Conservation (phyloP, 139 green algal genomes). For the Edaphochlamys debaryana region DNA sequence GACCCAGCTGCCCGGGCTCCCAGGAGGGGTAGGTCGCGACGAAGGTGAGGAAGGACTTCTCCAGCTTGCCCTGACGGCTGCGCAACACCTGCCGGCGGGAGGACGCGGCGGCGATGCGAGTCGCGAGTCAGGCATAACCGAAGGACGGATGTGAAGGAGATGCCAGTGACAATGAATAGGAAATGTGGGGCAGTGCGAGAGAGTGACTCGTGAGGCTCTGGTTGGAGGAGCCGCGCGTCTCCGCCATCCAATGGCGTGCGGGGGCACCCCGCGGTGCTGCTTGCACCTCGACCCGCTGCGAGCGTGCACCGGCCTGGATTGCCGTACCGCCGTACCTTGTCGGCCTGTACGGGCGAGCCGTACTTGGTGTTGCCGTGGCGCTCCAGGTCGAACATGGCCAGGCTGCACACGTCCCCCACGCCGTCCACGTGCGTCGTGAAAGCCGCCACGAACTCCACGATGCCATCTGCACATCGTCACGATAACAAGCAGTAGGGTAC, state of each 20-base stretch:
- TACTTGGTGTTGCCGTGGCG: constrained; percentile 89
- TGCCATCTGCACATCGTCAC: constrained; percentile 60
- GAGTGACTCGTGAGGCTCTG: no score
- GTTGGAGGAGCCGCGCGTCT: no score
- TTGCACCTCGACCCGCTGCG: no score
- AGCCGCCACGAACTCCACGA: constrained; percentile 87
- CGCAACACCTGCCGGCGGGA: constrained; percentile 20
- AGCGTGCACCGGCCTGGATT: no score
- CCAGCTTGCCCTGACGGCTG: constrained; percentile 91
- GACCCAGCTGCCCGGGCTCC: constrained; percentile 64
- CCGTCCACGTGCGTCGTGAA: constrained; percentile 76
- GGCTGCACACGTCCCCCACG: constrained; percentile 90
- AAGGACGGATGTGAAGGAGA: no score
- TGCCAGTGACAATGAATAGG: no score
- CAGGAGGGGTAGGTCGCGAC: constrained; percentile 88
- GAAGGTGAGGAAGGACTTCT: constrained; percentile 94
- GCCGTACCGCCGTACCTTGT: constrained; percentile 49
- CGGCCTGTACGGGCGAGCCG: constrained; percentile 54
- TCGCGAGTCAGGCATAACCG: no score
- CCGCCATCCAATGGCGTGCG: no score
- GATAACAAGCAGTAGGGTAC: background rate
- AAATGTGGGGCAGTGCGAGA: no score
- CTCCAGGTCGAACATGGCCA: constrained; percentile 86
- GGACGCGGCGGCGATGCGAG: no score
- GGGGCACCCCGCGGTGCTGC: no score